Percentiles rank a stretch among this genome's conserved stretches.
phyloP scores from a whole-genome alignment of 345 rosid genomes.

The sweet orange (Citrus sinensis) region DVS_A1.0 CM039167.1:10432501-10433000 shows the following conservation, averaged over 20 bases:
- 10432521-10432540: conserved; percentile 25
- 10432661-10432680: conserved; percentile 22
- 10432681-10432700: conserved; percentile 7
- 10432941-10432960: neutral
- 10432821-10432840: too few species aligned
- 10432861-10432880: too few species aligned
- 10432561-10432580: too few species aligned
- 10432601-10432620: neutral
- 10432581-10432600: too few species aligned
- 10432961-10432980: neutral
- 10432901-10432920: too few species aligned
- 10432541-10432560: too few species aligned
- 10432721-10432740: neutral
- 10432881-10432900: too few species aligned
- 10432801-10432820: too few species aligned
- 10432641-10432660: neutral
- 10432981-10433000: neutral
- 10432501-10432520: conserved; percentile 24
- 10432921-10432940: neutral
- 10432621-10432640: neutral
- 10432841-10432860: too few species aligned
- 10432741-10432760: conserved; percentile 4
- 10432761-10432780: neutral
- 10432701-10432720: neutral
- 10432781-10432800: neutral